These are phyloP conservation scores for Plicaturopsis crispa DNA, from an alignment of 768 basidiomycete species.

Conservation along the genomic window DNA sequence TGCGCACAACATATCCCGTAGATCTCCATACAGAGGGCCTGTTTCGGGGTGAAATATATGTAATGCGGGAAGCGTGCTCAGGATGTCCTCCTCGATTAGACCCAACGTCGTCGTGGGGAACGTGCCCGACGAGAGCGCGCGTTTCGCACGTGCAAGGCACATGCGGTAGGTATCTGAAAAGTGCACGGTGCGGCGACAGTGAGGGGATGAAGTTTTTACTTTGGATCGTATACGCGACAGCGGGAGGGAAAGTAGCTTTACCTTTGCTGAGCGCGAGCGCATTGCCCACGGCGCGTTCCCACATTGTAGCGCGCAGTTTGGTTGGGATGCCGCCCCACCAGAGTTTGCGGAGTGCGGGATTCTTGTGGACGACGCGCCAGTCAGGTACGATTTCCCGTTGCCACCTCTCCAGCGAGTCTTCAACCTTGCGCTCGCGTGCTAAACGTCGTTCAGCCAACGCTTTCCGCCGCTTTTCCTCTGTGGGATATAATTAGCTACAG, in stretches of 20 bases:
- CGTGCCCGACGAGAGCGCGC: constrained; percentile 52
- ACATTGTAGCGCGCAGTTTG: constrained; percentile 70
- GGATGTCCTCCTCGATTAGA: constrained; percentile 69
- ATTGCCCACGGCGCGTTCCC: constrained; percentile 85
- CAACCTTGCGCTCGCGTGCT: constrained; percentile 58
- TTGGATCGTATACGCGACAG: constrained; percentile 2
- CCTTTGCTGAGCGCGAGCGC: constrained; percentile 77
- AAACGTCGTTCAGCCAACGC: constrained; percentile 55
- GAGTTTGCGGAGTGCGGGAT: constrained; percentile 55
- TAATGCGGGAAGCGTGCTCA: constrained; percentile 62
- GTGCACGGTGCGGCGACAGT: constrained; percentile 6
- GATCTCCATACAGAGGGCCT: constrained; percentile 75
- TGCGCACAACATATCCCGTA: constrained; percentile 79
- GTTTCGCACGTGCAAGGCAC: constrained; percentile 67
- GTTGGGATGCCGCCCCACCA: constrained; percentile 92
- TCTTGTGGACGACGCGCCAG: constrained; percentile 68
- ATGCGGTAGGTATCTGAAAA: constrained; percentile 60
- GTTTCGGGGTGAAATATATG: constrained; percentile 73
- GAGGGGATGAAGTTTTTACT: constrained; percentile 1
- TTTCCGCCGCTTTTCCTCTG: constrained; percentile 67
- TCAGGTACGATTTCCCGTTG: constrained; percentile 75
- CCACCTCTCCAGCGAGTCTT: constrained; percentile 69
- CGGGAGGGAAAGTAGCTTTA: constrained; percentile 18
- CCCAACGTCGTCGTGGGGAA: constrained; percentile 60
- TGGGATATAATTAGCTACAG: constrained; percentile 3